phyloP scores from a whole-genome alignment of 805 yeast species.

The Saccharomycopsis microspora region DNA sequence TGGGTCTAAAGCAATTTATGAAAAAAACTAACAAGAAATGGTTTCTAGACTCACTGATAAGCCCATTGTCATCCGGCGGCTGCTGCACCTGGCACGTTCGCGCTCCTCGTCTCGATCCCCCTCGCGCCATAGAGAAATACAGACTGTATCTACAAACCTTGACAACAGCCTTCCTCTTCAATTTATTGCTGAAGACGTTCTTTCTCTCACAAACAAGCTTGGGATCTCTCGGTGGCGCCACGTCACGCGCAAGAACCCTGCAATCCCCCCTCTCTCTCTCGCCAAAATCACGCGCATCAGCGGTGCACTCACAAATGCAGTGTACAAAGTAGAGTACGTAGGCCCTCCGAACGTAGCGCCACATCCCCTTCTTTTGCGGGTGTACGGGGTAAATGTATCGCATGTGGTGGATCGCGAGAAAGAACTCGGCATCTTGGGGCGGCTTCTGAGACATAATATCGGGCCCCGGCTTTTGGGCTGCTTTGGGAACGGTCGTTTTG shows the following conservation, averaged over 20 bases:
- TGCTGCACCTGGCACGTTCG: conserved; percentile 20
- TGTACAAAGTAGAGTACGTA: conserved; percentile 56
- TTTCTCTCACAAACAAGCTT: conserved; percentile 43
- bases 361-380: conserved; percentile 60
- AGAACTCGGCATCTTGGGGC: conserved; percentile 62
- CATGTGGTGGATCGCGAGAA: conserved; percentile 75
- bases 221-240: conserved; percentile 73
- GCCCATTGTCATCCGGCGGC: conserved; percentile 12
- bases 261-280: conserved; percentile 23
- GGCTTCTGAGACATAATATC: conserved; percentile 65
- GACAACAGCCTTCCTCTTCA: conserved; percentile 76
- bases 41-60: conserved; percentile 11
- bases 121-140: conserved; percentile 24
- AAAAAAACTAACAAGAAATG: background rate
- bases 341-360: conserved; percentile 19
- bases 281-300: conserved; percentile 58
- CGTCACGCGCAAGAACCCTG: conserved; percentile 26
- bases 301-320: conserved; percentile 90
- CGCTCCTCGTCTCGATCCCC: conserved; percentile 30
- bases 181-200: conserved; percentile 73
- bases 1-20: too few relatives aligned
- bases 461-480: conserved; percentile 89
- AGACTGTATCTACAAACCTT: conserved; percentile 41
- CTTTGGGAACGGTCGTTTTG: conserved; percentile 86
- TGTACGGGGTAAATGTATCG: conserved; percentile 83